phyloP scores from a whole-genome alignment of 139 green algal species.

The Ulvella scutata region DNA sequence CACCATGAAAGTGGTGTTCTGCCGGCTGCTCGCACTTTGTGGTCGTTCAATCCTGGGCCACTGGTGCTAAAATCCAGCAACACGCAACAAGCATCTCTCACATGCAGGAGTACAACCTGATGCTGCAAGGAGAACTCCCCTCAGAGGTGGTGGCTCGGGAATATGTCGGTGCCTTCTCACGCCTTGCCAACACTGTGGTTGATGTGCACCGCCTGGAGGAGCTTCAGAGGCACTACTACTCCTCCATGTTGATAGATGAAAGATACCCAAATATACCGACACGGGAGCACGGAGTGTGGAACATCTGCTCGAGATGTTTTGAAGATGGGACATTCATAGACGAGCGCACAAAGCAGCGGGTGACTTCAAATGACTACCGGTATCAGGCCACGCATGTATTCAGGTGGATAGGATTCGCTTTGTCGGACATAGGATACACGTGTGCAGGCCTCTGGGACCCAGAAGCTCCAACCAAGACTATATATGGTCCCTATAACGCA shows the following conservation, averaged over 20 bases:
- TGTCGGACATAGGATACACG: background rate
- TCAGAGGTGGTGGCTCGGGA: background rate
- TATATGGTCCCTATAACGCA: background rate
- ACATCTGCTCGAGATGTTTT: background rate
- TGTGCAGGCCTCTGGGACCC: background rate
- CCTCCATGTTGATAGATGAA: background rate
- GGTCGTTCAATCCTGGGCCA: too few species aligned
- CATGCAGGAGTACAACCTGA: constrained; percentile 4
- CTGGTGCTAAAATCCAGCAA: too few species aligned
- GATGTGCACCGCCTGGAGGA: background rate
- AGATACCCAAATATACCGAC: background rate
- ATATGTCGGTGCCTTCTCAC: background rate
- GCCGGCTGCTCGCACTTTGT: too few species aligned
- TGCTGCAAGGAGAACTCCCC: background rate
- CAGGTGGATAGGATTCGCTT: background rate
- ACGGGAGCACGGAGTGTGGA: background rate
- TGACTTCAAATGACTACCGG: background rate
- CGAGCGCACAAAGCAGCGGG: background rate
- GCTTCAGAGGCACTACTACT: background rate
- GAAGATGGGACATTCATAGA: background rate
- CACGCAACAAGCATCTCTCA: too few species aligned
- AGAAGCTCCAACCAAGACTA: background rate
- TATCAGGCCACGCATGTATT: background rate
- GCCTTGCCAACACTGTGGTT: background rate
- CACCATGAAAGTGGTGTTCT: too few species aligned